phyloP scores from a whole-genome alignment of 1,139 yeast species.

The Saccharomyces hybrid region DNA sequence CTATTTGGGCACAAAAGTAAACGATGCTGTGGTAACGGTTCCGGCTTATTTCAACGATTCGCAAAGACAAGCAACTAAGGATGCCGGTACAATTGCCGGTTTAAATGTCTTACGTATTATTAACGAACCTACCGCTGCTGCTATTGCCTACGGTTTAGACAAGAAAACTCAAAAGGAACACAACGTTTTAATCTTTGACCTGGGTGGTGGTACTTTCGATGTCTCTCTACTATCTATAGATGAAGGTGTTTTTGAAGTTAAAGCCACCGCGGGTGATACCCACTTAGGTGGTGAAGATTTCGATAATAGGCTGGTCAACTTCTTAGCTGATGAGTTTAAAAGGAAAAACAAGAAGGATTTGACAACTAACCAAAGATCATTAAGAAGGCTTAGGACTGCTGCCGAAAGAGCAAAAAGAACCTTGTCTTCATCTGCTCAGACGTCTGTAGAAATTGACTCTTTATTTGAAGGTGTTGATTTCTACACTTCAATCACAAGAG shows the following conservation, averaged over 20 bases:
- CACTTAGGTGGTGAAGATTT: constrained; percentile 97
- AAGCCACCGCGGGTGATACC: constrained; percentile 97
- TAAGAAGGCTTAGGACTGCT: constrained; percentile 82
- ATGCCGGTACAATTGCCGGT: constrained; percentile 96
- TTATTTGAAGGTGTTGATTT: constrained; percentile 75
- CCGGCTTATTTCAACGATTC: constrained; percentile 98
- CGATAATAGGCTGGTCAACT: constrained; percentile 68
- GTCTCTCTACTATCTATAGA: constrained; percentile 86
- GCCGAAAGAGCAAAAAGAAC: constrained; percentile 90
- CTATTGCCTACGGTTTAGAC: constrained; percentile 94
- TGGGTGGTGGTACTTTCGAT: constrained; percentile 99
- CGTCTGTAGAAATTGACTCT: constrained; percentile 79
- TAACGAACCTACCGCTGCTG: constrained; percentile 98
- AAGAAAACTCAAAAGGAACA: constrained; percentile 73
- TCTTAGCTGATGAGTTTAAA: constrained; percentile 72
- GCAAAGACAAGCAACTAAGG: constrained; percentile 97
- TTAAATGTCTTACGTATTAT: constrained; percentile 89
- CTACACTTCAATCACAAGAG: constrained; percentile 74
- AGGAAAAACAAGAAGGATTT: constrained; percentile 72
- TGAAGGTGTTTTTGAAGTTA: constrained; percentile 93
- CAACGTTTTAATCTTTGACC: constrained; percentile 84
- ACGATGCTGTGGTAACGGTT: constrained; percentile 73
- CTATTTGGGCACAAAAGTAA: constrained; percentile 53
- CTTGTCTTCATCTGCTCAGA: constrained; percentile 73
- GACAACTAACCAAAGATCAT: constrained; percentile 65